Evolutionary conservation across 2,329 filamentous ascomycete species (phyloP), one percentile per base, ranked within the genome.

Genomic region (Colletotrichum salicis): DNA sequence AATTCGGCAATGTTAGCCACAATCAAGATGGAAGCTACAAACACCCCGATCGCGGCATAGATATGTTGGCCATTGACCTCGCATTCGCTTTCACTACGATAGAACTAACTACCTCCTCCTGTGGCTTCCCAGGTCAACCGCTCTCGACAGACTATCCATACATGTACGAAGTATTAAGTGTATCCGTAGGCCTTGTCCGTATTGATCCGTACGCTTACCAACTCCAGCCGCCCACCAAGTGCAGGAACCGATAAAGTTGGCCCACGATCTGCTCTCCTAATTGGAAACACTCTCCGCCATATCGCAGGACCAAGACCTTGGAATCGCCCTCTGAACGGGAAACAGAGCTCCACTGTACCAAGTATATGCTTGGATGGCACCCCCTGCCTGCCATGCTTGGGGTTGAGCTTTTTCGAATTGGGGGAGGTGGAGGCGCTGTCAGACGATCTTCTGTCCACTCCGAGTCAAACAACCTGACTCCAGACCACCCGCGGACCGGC

Each of bases 251-350:
- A 24, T 22, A 15, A 41, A 29, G 19, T 19, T 62, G 37, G 37
- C 22, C 57, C 33, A 65, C 4, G 67, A 59, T 33, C 5, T 19
- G 4, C 11, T 5, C 55, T 60, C 62, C 33, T 27, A 13, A 11
- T 65, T 60, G 24, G 33, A 35, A 12, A 55, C 61, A 55, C 35
- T 55, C 27, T n/a, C 57, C 31, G 55, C 52, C 54, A 22, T 33
- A 59, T 48, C 67, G 8, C 41, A 57, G 59, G 27, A 58, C 59
- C 67, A 54, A 55, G 62, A 48, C 29, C 56, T n/a, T 54, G 61
- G 67, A 62, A 45, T 35, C 57, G 57, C 41, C 24, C 67, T 67
- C 56, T 70, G 51, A 70, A 70, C 48, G 66, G 63, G 67, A 66
- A 70, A 70, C 67, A 57, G 62, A 48, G 41, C 19, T 33, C 67